Evolutionary conservation across 805 yeast genomes (phyloP).

Genomic region (Teunomyces kruisii): DNA sequence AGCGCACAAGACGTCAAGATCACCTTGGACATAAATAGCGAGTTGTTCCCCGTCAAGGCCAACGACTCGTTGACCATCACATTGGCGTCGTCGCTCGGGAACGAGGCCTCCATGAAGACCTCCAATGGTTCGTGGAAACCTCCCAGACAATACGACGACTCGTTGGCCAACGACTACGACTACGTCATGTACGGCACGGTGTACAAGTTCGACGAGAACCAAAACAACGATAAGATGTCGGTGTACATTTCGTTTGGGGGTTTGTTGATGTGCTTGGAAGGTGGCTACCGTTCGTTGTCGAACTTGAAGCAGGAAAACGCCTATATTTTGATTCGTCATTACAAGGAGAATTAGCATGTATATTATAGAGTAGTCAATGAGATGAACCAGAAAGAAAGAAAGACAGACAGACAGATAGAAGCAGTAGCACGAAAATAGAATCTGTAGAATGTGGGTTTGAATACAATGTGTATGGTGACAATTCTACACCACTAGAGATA

Average conservation of each 20-base stretch:
- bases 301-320: slow-evolving; percentile 91
- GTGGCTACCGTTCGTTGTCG: slow-evolving; percentile 86
- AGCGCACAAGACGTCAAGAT: slow-evolving; percentile 77
- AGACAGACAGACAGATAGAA: no score
- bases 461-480: no score
- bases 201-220: slow-evolving; percentile 89
- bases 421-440: no score
- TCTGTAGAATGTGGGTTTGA: no score
- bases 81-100: slow-evolving; percentile 71
- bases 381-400: not conserved
- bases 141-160: slow-evolving; percentile 78
- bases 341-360: slow-evolving; percentile 29
- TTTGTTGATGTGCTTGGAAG: slow-evolving; percentile 87
- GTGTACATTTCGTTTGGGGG: slow-evolving; percentile 97
- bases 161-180: slow-evolving; percentile 94
- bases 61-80: slow-evolving; percentile 83
- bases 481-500: no score
- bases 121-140: slow-evolving; percentile 76
- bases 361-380: slow-evolving; percentile 1
- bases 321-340: slow-evolving; percentile 83
- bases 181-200: slow-evolving; percentile 98
- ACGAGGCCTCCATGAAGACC: slow-evolving; percentile 43
- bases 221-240: slow-evolving; percentile 64
- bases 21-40: slow-evolving; percentile 87
- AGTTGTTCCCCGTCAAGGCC: slow-evolving; percentile 78